Conservation (phyloP, 805 yeast species). For the Kluyveromyces lactis region DNA sequence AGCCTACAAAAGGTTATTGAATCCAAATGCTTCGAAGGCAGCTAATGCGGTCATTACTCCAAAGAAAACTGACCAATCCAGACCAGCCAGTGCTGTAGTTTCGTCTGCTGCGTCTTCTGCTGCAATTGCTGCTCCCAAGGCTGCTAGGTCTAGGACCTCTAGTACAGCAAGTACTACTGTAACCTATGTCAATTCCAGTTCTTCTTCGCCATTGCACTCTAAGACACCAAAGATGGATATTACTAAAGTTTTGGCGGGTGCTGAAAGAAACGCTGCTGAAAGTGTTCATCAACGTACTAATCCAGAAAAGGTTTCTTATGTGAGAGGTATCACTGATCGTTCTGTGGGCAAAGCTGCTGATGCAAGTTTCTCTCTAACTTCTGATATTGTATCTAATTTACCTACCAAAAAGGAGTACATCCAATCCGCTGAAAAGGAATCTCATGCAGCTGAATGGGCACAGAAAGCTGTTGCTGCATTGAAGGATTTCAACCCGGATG, state of each 20-base stretch:
- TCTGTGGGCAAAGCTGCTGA: conserved; percentile 18
- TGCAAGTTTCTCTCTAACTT: conserved; percentile 14
- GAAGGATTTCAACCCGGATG: conserved; percentile 32
- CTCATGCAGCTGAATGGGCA: conserved; percentile 34
- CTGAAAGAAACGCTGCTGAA: conserved; percentile 23
- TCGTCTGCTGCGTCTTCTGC: conserved; percentile 5
- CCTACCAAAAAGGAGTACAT: conserved; percentile 29
- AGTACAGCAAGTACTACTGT: conserved; percentile 8
- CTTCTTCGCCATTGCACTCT: conserved; percentile 2
- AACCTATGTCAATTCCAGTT: not conserved
- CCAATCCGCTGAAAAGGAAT: conserved; percentile 63
- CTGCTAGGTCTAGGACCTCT: conserved; percentile 6
- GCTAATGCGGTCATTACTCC: conserved; percentile 18
- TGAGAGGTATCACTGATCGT: conserved; percentile 16
- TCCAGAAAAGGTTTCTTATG: conserved; percentile 7
- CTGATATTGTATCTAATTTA: conserved; percentile 16
- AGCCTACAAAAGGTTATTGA: conserved; percentile 46
- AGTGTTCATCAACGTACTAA: conserved; percentile 13
- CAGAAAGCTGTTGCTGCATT: conserved; percentile 34
- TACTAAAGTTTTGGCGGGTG: conserved; percentile 24
- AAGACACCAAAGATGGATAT: conserved; percentile 14
- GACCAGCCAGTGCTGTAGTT: conserved; percentile 4
- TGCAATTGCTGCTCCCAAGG: conserved; percentile 6
- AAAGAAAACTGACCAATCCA: not conserved
- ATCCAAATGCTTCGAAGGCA: conserved; percentile 27